Evolutionary conservation across 139 green algal genomes (phyloP), one percentile per base, ranked within the genome.

Genomic region (Volvox africanus): DNA sequence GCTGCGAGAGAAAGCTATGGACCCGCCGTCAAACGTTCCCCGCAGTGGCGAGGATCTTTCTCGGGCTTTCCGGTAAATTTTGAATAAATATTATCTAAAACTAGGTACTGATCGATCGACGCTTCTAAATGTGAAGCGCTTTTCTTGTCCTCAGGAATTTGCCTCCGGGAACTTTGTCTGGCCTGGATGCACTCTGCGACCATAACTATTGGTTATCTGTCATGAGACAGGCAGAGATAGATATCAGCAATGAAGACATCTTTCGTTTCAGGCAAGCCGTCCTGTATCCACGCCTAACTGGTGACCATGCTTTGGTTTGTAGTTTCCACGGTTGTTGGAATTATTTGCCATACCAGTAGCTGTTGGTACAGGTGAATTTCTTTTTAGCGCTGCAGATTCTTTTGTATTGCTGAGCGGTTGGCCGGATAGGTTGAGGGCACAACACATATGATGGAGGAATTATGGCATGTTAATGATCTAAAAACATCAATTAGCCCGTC

Each of bases 211-310:
- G 85, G 85, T 3, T 73, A n/a, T 55, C 37, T 37, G n/a, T 89
- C 0, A 89, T 89, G 81, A 55, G 81, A 21, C 61, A 87, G 21
- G 81, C 81, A 32, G 61, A 87, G 33, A 87, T 87, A 33, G 81
- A 87, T 32, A 77, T 87, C 61, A 76, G 61, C 61, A 87, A 87
- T 55, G 81, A 77, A 62, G 81, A 87, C 14, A 87, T 87, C 13
- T 87, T 87, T 36, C 81, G 81, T 21, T 87, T 87, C 81, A 87
- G 81, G 81, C 30, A 32, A 71, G 80, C 21, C 62, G 65, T 73
- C 11, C 9, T 28, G 12, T 73, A 73, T 73, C 30, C 32, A 9
- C 13, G n/a, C 32, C 76, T 20, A n/a, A 73, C 65, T 16, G 11
- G 21, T 16, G 65, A 55, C 44, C 44, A 55, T 55, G 44, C 9